phyloP scores from a whole-genome alignment of 805 yeast genomes.

The Kurtzmaniella cleridarum region DNA sequence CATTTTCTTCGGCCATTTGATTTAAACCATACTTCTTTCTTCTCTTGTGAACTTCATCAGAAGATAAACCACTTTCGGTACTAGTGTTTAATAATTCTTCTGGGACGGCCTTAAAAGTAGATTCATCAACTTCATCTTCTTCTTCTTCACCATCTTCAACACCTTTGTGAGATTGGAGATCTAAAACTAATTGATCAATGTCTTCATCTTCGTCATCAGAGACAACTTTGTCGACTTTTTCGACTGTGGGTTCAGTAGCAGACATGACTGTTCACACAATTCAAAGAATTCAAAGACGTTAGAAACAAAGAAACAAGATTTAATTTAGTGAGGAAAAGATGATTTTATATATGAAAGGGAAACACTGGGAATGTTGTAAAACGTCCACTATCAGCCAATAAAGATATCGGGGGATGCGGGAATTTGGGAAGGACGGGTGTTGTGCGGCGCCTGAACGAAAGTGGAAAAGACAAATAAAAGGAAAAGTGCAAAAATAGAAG shows the following conservation, averaged over 20 bases:
- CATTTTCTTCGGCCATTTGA: slow-evolving; percentile 87
- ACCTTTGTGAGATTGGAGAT: slow-evolving; percentile 67
- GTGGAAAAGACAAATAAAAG: too few relatives aligned
- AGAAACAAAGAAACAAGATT: slow-evolving; percentile 5
- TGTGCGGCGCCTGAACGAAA: too few relatives aligned
- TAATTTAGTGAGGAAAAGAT: slow-evolving; percentile 2
- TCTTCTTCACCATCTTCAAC: slow-evolving; percentile 47
- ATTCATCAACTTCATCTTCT: slow-evolving; percentile 29
- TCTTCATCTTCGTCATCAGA: slow-evolving; percentile 52
- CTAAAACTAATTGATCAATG: slow-evolving; percentile 63
- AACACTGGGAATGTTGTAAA: background rate
- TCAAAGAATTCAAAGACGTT: slow-evolving; percentile 6
- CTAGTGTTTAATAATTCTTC: slow-evolving; percentile 82
- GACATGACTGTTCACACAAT: slow-evolving; percentile 14
- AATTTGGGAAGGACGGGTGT: slow-evolving; percentile 3
- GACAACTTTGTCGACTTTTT: slow-evolving; percentile 47
- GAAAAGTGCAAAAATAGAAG: too few relatives aligned
- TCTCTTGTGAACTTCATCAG: slow-evolving; percentile 75
- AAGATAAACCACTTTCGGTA: slow-evolving; percentile 68
- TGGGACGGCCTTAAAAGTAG: slow-evolving; percentile 65
- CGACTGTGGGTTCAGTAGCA: slow-evolving; percentile 50
- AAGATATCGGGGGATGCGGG: slow-evolving; percentile 3
- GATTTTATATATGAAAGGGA: slow-evolving; percentile 2
- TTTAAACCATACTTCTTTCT: slow-evolving; percentile 87
- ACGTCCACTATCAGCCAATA: slow-evolving; percentile 4